phyloP scores from a whole-genome alignment of 305 asterid genomes.

The Solanum hybrid region DNA sequence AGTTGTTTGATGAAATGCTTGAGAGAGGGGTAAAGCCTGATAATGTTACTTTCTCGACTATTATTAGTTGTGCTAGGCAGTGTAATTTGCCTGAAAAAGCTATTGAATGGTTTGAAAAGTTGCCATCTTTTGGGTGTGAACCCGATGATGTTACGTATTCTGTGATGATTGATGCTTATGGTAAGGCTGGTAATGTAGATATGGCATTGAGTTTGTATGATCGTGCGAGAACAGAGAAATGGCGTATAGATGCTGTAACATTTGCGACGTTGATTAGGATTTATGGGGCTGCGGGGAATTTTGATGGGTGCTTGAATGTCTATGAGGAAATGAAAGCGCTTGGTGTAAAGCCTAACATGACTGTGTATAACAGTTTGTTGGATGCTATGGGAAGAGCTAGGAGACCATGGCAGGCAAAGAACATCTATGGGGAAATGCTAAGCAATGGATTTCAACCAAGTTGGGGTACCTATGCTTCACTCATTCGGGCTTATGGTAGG shows the following conservation, averaged over 20 bases:
- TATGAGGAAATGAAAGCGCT: conserved; percentile 92
- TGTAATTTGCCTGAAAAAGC: conserved; percentile 66
- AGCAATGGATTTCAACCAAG: conserved; percentile 49
- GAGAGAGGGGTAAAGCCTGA: conserved; percentile 71
- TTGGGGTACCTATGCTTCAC: conserved; percentile 71
- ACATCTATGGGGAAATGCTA: conserved; percentile 58
- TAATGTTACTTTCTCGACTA: conserved; percentile 72
- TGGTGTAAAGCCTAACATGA: conserved; percentile 46
- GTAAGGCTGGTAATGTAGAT: conserved; percentile 69
- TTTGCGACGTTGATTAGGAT: conserved; percentile 65
- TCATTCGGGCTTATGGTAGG: conserved; percentile 62
- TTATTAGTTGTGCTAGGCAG: conserved; percentile 80
- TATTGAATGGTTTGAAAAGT: conserved; percentile 81
- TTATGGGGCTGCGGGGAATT: conserved; percentile 59
- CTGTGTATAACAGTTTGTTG: conserved; percentile 66
- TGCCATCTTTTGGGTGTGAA: conserved; percentile 57
- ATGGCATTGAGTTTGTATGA: conserved; percentile 72
- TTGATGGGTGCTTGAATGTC: conserved; percentile 84
- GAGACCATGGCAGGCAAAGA: conserved; percentile 91
- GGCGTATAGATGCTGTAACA: conserved; percentile 74
- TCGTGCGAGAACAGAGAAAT: conserved; percentile 69
- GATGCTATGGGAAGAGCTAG: conserved; percentile 97
- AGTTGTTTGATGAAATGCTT: conserved; percentile 55
- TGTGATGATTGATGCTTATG: conserved; percentile 78
- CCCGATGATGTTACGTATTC: conserved; percentile 77